Evolutionary conservation across 2,329 filamentous ascomycete species (phyloP), one percentile per base, ranked within the genome.

Genomic region (Penicillium sp.): DNA sequence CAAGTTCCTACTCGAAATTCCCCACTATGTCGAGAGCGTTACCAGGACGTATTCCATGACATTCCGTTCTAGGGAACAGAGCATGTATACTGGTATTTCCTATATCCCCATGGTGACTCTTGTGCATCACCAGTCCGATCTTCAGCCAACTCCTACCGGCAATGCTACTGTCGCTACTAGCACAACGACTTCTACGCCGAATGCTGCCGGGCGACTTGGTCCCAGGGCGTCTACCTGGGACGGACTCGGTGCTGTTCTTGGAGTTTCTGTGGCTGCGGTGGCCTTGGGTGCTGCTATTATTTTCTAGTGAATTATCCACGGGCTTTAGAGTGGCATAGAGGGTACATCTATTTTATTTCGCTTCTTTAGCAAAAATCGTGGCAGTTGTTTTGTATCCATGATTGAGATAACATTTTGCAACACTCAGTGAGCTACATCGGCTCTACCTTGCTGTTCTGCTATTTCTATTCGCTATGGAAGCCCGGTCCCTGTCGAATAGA

Each of bases 201-300:
- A 53, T 42, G 50, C 35, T n/a, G 50, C 50, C 6, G 47, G 35
- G 3, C 46, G 47, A 31, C 12, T 50, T 13, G 27, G 10, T 27
- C 28, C 33, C 7, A 6, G 44, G 7, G 33, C 23, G 1, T 42
- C 44, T 13, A n/a, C 24, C 10, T 50, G 40, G 47, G 25, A 44
- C 32, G 50, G 47, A 12, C 1, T 53, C n/a, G 37, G 25, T 25
- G 35, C 33, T 33, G 37, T 50, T 3, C 20, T 50, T 23, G 47
- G 50, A 28, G 23, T 53, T 28, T 46, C 35, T 20, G 37, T 25
- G 7, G 43, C 41, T 20, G 40, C 47, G 13, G 40, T 49, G 47
- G 50, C 44, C 24, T 13, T 53, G 40, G 50, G 50, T 6, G 50
- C 47, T 45, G 47, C 28, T 42, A 46, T 53, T 20, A 28, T 53